Conservation (phyloP, 129 eudicot genomes). For the Pittosporum tobira region DNA sequence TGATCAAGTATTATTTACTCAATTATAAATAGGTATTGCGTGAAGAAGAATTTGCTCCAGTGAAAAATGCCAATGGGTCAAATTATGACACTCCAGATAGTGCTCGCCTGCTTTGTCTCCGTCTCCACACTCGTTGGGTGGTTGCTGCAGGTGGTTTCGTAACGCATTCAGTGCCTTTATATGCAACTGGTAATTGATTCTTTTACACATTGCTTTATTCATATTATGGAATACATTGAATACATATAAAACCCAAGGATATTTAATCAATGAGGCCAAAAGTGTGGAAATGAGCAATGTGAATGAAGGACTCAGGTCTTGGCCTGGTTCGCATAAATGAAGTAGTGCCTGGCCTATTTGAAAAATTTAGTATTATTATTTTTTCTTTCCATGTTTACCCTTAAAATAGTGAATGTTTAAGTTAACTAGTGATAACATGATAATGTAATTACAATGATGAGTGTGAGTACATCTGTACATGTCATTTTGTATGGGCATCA, state of each 20-base stretch:
- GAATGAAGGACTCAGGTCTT: not conserved
- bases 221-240: not conserved
- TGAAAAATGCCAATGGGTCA: constrained; percentile 93
- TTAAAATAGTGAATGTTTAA: too few relatives aligned
- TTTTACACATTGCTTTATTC: not conserved
- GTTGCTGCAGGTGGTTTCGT: constrained; percentile 97
- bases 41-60: constrained; percentile 99
- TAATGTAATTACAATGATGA: too few relatives aligned
- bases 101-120: constrained; percentile 82
- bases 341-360: not conserved
- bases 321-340: not conserved
- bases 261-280: not conserved
- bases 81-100: constrained; percentile 97
- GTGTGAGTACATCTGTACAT: too few relatives aligned
- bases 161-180: constrained; percentile 95
- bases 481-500: too few relatives aligned
- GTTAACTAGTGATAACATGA: too few relatives aligned
- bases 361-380: too few relatives aligned
- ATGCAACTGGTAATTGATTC: constrained; percentile 58
- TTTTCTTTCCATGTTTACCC: too few relatives aligned
- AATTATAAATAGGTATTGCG: constrained; percentile 52
- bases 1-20: not conserved
- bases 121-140: constrained; percentile 98
- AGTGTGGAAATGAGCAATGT: not conserved
- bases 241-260: not conserved